phyloP scores from a whole-genome alignment of 306 rosid genomes.

The Pyrus communis region DNA sequence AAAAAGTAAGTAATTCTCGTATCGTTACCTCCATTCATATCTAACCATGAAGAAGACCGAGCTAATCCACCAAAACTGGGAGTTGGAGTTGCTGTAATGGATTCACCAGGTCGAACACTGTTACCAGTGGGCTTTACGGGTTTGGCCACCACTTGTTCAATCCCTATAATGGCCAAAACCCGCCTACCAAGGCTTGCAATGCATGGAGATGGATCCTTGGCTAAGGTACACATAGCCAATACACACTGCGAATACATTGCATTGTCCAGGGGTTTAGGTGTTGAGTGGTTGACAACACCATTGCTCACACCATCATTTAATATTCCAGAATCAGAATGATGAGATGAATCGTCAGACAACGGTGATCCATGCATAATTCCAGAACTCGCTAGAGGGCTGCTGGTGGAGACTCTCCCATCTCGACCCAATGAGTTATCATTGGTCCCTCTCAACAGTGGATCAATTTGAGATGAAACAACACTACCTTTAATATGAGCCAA shows the following conservation, averaged over 20 bases:
- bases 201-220: conserved; percentile 96
- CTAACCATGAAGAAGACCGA: conserved; percentile 94
- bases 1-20: conserved; percentile 3
- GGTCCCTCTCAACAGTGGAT: conserved; percentile 70
- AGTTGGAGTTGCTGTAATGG: conserved; percentile 27
- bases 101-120: conserved; percentile 44
- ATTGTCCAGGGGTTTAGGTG: conserved; percentile 62
- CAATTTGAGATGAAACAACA: conserved; percentile 73
- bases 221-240: conserved; percentile 78
- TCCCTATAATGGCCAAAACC: conserved; percentile 84
- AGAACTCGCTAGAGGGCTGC: conserved; percentile 79
- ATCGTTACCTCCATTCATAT: conserved; percentile 80
- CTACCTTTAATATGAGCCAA: conserved; percentile 55
- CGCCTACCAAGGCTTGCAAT: conserved; percentile 86
- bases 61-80: conserved; percentile 65
- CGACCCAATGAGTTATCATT: conserved; percentile 56
- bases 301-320: conserved; percentile 77
- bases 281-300: conserved; percentile 58
- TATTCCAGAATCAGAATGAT: conserved; percentile 93
- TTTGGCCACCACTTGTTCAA: conserved; percentile 86
- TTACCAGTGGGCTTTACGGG: conserved; percentile 42
- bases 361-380: conserved; percentile 96
- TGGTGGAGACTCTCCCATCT: conserved; percentile 76
- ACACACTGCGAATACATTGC: conserved; percentile 77
- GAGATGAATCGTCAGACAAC: conserved; percentile 82